Evolutionary conservation across 2,329 filamentous ascomycete genomes (phyloP), one percentile per base, ranked within the genome.

Genomic region (Alternaria atra): DNA sequence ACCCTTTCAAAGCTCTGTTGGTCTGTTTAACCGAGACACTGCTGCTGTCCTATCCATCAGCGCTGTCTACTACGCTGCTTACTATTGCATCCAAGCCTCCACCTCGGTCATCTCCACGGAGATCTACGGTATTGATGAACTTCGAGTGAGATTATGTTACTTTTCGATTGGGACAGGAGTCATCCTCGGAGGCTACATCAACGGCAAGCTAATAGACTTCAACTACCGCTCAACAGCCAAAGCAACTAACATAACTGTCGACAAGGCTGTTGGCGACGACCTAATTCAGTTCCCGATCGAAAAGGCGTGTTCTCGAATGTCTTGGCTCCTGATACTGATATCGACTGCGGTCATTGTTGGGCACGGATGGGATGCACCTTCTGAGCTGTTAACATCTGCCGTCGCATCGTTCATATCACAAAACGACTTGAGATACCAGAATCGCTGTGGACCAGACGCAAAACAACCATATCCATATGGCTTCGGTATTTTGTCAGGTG

Each of bases 51-150:
- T 56, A 9, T 42, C 44, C 2, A 40, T 32, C 6, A 56, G 44
- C 29, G 35, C 42, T 20, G 25, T 56, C 27, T 50, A 50, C 44
- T 56, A 40, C 7, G 53, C 44, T 1, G 17, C 44, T n/a, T 55
- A 39, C 9, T 48, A 47, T 6, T 55, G 53, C 34, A n/a, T 55
- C 13, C 34, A 47, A 34, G 42, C 53, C 2, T 48, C 53, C 0
- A 48, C 48, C 17, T 34, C 43, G 1, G 43, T 25, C 12, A 25
- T 39, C 13, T 55, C 40, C 53, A 32, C 25, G 5, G 25, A 44
- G 3, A 34, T 55, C 1, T 48, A 55, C 43, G 13, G 12, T 29
- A 43, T 48, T 5, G 35, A 17, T 10, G 17, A 23, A n/a, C 43
- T 55, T 5, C 43, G 48, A 15, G 34, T 44, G 0, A n/a, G 53